Evolutionary conservation across 306 rosid genomes (phyloP).

Genomic region (Herpetospermum pedunculosum): DNA sequence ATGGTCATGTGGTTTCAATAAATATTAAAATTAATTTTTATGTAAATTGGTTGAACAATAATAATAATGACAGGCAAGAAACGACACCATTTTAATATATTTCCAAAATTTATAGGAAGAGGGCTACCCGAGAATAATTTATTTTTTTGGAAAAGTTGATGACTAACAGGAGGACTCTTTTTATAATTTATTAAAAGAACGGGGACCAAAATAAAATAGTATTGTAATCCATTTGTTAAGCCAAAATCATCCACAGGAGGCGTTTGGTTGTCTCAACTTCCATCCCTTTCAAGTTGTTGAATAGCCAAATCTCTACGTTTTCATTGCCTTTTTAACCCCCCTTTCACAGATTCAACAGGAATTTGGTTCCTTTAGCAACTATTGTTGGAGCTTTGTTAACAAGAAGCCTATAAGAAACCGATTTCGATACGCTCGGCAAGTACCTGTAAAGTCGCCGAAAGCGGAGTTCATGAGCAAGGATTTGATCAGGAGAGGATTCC

Average conservation of each 20-base stretch:
- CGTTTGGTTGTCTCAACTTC: conserved; percentile 6
- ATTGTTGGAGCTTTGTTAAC: conserved; percentile 85
- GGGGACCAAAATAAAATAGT: too few species aligned
- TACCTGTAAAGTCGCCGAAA: conserved; percentile 83
- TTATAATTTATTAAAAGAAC: too few species aligned
- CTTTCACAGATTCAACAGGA: conserved; percentile 48
- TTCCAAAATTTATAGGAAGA: too few species aligned
- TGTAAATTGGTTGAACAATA: too few species aligned
- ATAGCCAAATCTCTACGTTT: conserved; percentile 4
- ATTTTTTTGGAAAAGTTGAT: too few species aligned
- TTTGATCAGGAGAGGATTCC: conserved; percentile 86
- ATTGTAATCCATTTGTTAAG: too few species aligned
- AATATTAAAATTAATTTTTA: too few species aligned
- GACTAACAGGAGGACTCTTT: too few species aligned
- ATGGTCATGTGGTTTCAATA: too few species aligned
- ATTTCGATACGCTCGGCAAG: conserved; percentile 63
- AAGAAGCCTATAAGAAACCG: conserved; percentile 51
- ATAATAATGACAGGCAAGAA: too few species aligned
- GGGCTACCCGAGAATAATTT: too few species aligned
- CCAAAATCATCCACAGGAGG: background rate
- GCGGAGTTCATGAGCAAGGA: conserved; percentile 80
- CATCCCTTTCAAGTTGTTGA: background rate
- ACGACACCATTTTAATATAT: too few species aligned
- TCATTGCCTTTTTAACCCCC: background rate
- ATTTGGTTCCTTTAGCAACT: conserved; percentile 78